Evolutionary conservation across 768 basidiomycete genomes (phyloP), one percentile per base, ranked within the genome.

Genomic region (Auricularia cornea): DNA sequence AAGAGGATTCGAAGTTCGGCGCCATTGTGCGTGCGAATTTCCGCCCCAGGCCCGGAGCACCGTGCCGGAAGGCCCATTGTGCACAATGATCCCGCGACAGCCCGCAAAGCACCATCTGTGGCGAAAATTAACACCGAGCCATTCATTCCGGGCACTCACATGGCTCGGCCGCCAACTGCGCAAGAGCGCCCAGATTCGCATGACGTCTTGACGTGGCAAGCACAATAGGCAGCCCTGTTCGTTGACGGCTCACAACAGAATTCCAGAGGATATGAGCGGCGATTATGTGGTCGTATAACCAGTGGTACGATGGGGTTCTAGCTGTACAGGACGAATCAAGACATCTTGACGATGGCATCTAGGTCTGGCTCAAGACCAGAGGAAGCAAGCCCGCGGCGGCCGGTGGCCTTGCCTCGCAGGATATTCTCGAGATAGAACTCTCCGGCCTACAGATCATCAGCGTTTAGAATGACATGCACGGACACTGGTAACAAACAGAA

Each of bases 401-500:
- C 48, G 6, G 62, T 70, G 3, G 74, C 80, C 70, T 85, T 89
- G 12, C 83, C 84, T 65, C 82, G 83, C 64, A 94, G 75, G 3
- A 96, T 89, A 69, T 95, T 96, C 75, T 94, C 92, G 41, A 98
- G 92, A 76, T 89, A 98, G 73, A 84, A 96, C 72, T 98, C 94
- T 29, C 94, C 94, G n/a, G 94, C 94, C 94, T 96, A 63, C 8
- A 60, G 31, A 11, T 33, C 59, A 2, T 28, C 59, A 63, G 48
- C 14, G 31, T 62, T 35, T 29, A 57, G 67, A 59, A 67, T 59
- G 62, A 40, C 41, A 63, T 60, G 10, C 29, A 64, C 40, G 38
- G 41, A 40, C 48, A 60, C 40, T 26, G 57, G 35, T 23, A 40
- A 35, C 44, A 10, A 10, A 31, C n/a, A 62, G 35, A 60, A 69